Evolutionary conservation across 129 eudicot genomes (phyloP).

Genomic region (Sambucus nigra): DNA sequence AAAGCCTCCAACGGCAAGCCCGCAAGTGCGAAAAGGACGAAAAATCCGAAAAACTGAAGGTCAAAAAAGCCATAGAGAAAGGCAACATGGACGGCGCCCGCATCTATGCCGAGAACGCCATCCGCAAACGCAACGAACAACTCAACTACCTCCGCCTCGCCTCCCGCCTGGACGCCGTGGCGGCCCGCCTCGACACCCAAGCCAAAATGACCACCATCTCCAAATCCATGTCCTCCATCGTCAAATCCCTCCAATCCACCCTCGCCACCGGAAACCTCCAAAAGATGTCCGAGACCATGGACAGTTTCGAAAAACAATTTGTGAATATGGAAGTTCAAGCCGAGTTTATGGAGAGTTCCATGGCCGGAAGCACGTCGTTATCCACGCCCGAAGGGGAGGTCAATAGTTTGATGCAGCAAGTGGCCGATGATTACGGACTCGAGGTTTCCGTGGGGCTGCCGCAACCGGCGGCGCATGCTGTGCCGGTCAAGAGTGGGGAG

Average conservation of each 20-base stretch:
- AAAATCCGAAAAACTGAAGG: constrained; percentile 71
- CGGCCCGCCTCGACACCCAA: constrained; percentile 73
- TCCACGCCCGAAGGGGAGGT: constrained; percentile 90
- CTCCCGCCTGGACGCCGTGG: constrained; percentile 88
- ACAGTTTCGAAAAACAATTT: constrained; percentile 72
- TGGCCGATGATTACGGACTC: constrained; percentile 88
- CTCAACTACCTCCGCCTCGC: constrained; percentile 81
- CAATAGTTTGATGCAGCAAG: constrained; percentile 89
- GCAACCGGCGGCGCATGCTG: constrained; percentile 65
- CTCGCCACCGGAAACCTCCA: constrained; percentile 66
- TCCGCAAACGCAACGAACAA: constrained; percentile 88
- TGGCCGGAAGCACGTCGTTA: constrained; percentile 88
- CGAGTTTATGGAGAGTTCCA: constrained; percentile 86
- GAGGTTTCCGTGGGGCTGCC: constrained; percentile 92
- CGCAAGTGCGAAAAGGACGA: constrained; percentile 88
- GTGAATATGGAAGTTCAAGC: constrained; percentile 95
- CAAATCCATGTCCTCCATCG: constrained; percentile 70
- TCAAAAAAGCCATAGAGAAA: constrained; percentile 82
- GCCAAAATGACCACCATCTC: constrained; percentile 70
- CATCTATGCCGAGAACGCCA: constrained; percentile 88
- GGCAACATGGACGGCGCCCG: constrained; percentile 89
- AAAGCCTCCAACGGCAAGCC: constrained; percentile 70
- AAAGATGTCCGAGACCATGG: constrained; percentile 97
- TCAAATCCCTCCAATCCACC: constrained; percentile 67
- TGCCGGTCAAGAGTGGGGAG: constrained; percentile 40